Conservation (phyloP, 805 yeast species). For the Monosporozyma aerobia region DNA sequence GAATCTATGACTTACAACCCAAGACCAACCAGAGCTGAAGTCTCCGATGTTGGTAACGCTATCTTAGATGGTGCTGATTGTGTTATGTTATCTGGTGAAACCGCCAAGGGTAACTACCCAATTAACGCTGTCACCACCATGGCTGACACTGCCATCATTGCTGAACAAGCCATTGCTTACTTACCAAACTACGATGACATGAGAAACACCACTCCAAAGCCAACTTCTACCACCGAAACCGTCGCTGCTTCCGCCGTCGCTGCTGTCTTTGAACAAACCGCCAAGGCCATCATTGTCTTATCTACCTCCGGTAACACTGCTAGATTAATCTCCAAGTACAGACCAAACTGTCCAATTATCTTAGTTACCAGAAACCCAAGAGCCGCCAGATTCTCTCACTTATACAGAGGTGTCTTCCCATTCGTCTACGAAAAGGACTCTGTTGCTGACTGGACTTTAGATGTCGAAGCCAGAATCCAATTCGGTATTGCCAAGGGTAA, state of each 20-base stretch:
- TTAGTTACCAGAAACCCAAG: slow-evolving; percentile 94
- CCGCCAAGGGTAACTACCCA: slow-evolving; percentile 99
- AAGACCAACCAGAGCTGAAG: slow-evolving; percentile 99
- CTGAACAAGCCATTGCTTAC: slow-evolving; percentile 95
- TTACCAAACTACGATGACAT: slow-evolving; percentile 75
- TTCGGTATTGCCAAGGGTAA: slow-evolving; percentile 88
- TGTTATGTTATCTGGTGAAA: slow-evolving; percentile 99
- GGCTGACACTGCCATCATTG: slow-evolving; percentile 94
- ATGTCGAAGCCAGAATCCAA: slow-evolving; percentile 89
- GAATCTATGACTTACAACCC: slow-evolving; percentile 99
- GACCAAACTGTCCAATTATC: slow-evolving; percentile 94
- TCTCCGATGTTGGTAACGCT: slow-evolving; percentile 98
- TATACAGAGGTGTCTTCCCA: slow-evolving; percentile 98
- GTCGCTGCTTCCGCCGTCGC: slow-evolving; percentile 95
- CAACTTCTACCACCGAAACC: slow-evolving; percentile 91
- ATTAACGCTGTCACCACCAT: slow-evolving; percentile 95
- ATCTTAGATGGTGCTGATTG: slow-evolving; percentile 99
- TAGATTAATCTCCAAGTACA: slow-evolving; percentile 92
- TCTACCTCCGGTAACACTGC: slow-evolving; percentile 94
- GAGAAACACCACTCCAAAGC: slow-evolving; percentile 75
- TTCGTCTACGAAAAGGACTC: slow-evolving; percentile 62
- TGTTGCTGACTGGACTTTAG: slow-evolving; percentile 82
- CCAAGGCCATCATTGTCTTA: slow-evolving; percentile 92
- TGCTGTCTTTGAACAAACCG: slow-evolving; percentile 91
- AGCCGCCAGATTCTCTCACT: slow-evolving; percentile 91